Percentiles rank a stretch among this genome's conserved stretches.
Evolutionary conservation across 371 early-diverging fungal species (phyloP).

Genomic region (Sporodiniella umbellata): DNA sequence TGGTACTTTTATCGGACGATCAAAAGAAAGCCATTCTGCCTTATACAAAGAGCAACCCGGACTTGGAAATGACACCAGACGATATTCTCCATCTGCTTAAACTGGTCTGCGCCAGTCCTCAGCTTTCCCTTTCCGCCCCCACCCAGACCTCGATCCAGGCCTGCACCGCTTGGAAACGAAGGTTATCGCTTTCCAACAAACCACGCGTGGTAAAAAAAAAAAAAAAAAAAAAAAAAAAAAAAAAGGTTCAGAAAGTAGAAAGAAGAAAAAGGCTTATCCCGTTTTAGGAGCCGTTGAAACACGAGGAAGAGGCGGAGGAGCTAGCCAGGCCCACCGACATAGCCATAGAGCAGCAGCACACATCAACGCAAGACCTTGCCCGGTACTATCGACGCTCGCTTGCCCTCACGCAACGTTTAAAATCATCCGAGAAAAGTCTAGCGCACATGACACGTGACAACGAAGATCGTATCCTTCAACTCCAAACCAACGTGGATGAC

Average conservation of each 20-base stretch:
- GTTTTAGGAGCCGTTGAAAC: too few relatives aligned
- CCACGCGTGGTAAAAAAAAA: neutral
- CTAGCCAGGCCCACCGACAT: too few relatives aligned
- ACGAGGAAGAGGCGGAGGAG: too few relatives aligned
- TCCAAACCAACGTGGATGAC: slow-evolving; percentile 52
- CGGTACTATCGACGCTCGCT: slow-evolving; percentile 54
- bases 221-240: neutral
- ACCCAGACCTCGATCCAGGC: too few relatives aligned
- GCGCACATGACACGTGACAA: slow-evolving; percentile 53
- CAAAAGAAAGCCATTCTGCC: slow-evolving; percentile 47
- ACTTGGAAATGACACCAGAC: slow-evolving; percentile 50
- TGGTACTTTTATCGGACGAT: slow-evolving; percentile 28
- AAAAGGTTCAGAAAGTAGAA: too few relatives aligned
- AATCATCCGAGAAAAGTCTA: slow-evolving; percentile 46
- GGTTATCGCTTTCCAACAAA: slow-evolving; percentile 11
- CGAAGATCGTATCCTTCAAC: slow-evolving; percentile 46
- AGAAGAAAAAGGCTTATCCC: too few relatives aligned
- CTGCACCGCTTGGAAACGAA: slow-evolving; percentile 30
- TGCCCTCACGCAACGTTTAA: slow-evolving; percentile 44
- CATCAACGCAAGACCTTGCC: slow-evolving; percentile 25
- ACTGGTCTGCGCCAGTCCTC: slow-evolving; percentile 30
- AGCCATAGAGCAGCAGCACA: too few relatives aligned
- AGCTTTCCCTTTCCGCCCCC: slow-evolving; percentile 20
- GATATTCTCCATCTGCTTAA: slow-evolving; percentile 43
- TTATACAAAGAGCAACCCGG: slow-evolving; percentile 35